Percentiles rank a stretch among this genome's conserved stretches.
Conservation (phyloP, 2,329 filamentous ascomycete species). For the Apiospora malaysiana region DNA sequence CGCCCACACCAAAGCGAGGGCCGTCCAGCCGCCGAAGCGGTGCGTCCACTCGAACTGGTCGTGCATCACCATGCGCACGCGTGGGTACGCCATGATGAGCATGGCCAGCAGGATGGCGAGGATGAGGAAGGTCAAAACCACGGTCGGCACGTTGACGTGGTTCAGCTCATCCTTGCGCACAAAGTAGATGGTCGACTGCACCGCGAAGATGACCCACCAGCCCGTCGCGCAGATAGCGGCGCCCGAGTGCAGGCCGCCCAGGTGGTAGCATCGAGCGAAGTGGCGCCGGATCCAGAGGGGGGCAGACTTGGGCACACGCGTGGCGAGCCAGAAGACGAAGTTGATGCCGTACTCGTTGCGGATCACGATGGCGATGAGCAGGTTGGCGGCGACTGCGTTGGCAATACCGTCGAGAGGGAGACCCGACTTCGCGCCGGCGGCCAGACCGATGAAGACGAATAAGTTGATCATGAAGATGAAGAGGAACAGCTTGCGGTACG, state of each 20-base stretch:
- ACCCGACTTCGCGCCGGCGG: constrained; percentile 47
- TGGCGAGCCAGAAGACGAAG: constrained; percentile 48
- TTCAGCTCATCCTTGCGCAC: constrained; percentile 7
- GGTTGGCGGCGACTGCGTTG: constrained; percentile 40
- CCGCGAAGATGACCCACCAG: constrained; percentile 51
- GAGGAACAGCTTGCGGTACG: constrained; percentile 22
- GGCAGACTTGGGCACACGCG: constrained; percentile 48
- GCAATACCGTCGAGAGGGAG: constrained; percentile 25
- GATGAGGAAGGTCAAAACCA: constrained; percentile 47
- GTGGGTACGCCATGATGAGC: constrained; percentile 56
- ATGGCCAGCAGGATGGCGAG: constrained; percentile 54
- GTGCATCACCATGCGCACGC: constrained; percentile 55
- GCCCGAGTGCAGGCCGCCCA: constrained; percentile 60
- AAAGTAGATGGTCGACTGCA: constrained; percentile 35
- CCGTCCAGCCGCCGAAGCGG: constrained; percentile 62
- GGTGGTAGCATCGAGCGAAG: constrained; percentile 57
- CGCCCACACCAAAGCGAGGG: constrained; percentile 55
- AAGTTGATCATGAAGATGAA: constrained; percentile 22
- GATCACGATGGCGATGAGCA: constrained; percentile 49
- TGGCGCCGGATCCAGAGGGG: constrained; percentile 51
- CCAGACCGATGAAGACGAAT: constrained; percentile 39
- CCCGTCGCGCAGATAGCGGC: constrained; percentile 53
- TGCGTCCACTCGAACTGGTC: constrained; percentile 63
- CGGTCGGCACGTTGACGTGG: background rate
- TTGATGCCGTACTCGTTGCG: constrained; percentile 56